Base-by-base conservation (phyloP, 2,329 filamentous ascomycete species). In the Emergomyces pasteurianus region DNA sequence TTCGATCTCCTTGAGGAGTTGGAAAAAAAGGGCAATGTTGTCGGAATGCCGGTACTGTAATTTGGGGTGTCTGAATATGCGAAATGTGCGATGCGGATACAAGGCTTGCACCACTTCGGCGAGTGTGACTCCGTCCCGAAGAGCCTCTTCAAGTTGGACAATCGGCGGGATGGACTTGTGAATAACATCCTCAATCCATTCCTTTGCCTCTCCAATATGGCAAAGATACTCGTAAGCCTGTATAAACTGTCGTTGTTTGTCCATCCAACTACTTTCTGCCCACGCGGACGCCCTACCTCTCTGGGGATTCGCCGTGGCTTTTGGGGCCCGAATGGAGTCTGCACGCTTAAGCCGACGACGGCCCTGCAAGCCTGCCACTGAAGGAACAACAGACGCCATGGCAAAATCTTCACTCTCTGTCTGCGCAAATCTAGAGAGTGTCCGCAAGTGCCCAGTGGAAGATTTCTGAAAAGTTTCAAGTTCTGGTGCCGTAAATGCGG, bases 221-320 rank as follows among this genome's bases (percentile, higher is more conserved):
- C 94, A 99, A 43, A 99, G 86, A 72, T 99, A 99, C 73, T 99
- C 94, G 71, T 99, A 99, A 7, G 94, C 94, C 74, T 95, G 90
- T 59, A 99, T 77, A 69, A 96, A 97, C 72, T 97, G 92, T 31
- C 94, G 85, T 72, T 99, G 92, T 72, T 95, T 94, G 73, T 99
- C 94, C 92, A 99, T 99, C 94, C 94, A 99, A 72, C 92, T 95
- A 57, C 89, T 84, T 23, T 86, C 86, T 64, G 89, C 85, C 87
- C 91, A 94, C 56, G 85, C 83, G 66, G 87, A 90, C 31, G 75
- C 79, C 60, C 77, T 78, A 78, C 64, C 80, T 76, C 50, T 79
- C 75, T 26, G 78, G 74, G 31, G 75, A 76, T 42, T 76, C 75
- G 21, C 77, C 77, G 66, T 62, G 61, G 46, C 66, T 60, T 81